These are phyloP conservation scores for Articulospora tetracladia DNA, from an alignment of 495 filamentous ascomycete genomes.

Conservation along the genomic window DNA sequence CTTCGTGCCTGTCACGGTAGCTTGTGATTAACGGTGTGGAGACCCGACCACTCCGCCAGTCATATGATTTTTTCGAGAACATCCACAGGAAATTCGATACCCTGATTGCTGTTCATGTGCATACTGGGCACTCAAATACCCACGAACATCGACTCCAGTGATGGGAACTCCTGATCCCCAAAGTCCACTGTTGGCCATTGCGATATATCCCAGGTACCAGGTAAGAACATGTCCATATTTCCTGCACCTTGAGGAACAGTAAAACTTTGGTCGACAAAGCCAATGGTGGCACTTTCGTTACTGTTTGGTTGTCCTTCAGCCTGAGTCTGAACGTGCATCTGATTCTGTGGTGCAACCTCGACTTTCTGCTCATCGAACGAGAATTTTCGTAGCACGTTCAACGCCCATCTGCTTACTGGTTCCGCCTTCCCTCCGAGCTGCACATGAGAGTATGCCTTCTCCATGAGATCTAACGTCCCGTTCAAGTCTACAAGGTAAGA, in stretches of 20 bases:
- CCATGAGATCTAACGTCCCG: not conserved
- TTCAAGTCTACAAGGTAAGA: conserved; percentile 1
- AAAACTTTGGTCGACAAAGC: not conserved
- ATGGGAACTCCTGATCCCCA: conserved; percentile 1
- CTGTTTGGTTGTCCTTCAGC: not conserved
- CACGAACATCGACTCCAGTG: not conserved
- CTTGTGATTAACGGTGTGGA: no score
- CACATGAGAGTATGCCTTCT: not conserved
- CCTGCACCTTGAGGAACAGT: not conserved
- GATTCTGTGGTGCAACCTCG: not conserved
- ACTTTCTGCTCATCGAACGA: not conserved
- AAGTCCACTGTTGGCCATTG: not conserved
- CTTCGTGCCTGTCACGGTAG: no score
- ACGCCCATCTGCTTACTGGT: not conserved
- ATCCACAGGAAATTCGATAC: no score
- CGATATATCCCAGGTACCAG: not conserved
- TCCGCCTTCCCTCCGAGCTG: conserved; percentile 5
- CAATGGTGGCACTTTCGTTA: not conserved
- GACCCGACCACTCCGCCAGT: no score
- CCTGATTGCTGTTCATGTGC: not conserved
- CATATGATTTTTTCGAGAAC: no score
- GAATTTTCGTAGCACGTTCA: not conserved
- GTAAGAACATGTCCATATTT: not conserved
- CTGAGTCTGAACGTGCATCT: not conserved
- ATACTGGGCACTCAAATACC: not conserved